Conservation (phyloP, 2,329 filamentous ascomycete genomes). For the Dothistroma pini region DNA sequence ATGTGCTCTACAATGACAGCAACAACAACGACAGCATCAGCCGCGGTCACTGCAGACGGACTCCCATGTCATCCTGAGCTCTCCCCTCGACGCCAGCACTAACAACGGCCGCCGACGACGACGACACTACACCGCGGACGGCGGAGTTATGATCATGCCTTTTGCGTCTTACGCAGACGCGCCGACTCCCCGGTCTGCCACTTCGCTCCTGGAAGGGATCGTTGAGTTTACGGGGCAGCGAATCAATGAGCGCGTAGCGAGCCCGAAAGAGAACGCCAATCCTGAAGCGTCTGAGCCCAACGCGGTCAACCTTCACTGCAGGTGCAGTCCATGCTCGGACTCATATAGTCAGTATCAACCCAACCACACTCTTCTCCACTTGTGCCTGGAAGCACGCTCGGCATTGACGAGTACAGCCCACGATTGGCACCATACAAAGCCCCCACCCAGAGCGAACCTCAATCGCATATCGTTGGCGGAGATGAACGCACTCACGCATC, state of each 20-base stretch:
- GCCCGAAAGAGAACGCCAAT: neutral
- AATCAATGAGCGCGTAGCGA: neutral
- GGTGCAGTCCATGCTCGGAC: neutral
- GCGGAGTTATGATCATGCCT: neutral
- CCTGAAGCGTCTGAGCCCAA: neutral
- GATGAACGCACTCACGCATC: neutral
- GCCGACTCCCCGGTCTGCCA: too few relatives aligned
- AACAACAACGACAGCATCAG: neutral
- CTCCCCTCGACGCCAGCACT: neutral
- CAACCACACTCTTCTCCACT: neutral
- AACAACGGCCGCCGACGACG: too few relatives aligned
- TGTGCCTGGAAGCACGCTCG: neutral
- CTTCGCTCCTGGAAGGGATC: neutral
- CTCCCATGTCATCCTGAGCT: neutral
- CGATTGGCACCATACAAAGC: neutral
- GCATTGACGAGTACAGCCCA: neutral
- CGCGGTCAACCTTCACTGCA: neutral
- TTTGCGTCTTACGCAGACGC: too few relatives aligned
- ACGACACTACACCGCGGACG: neutral
- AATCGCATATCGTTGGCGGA: neutral
- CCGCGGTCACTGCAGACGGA: neutral
- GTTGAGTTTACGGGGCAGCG: neutral
- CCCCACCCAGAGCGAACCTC: neutral
- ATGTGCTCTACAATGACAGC: neutral
- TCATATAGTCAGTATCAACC: too few relatives aligned